Base-by-base conservation (phyloP, 805 yeast genomes). In the Jamesozyma spencerorum region DNA sequence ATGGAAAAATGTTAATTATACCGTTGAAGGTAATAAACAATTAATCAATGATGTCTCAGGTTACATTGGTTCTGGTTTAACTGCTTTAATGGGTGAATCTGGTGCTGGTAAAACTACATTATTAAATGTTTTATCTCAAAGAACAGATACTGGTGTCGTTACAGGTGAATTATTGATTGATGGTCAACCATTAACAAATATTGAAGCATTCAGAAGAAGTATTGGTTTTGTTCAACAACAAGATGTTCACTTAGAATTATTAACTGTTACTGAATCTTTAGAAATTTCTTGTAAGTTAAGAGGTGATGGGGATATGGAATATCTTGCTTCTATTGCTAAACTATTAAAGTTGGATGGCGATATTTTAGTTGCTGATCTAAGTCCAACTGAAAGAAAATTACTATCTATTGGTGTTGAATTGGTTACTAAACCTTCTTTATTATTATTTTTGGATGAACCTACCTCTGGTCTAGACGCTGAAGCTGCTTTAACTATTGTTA, bases 101-200 rank as follows among this genome's bases (percentile, higher is more conserved):
- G 82, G 82, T 46, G 81, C 81, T 18, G 82, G 81, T 52, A 76
- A 76, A 55, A 76, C 81, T 0, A 76, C 82, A 8, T 59, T 76
- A 40, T 62, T 76, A 46, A 75, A 76, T 52, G 70, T 69, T 34
- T 55, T 76, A 40, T 69, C 79, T 34, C 71, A 70, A 52, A 63
- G 81, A 53, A 62, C 68, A 32, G 71, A 69, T 31, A 65, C 66
- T 59, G 82, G 82, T 58, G 72, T 71, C 27, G 66, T 76, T 37
- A 68, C 78, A 22, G 81, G 81, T 47, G 74, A 71, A 32, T 71
- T 73, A 69, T 61, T 74, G 49, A 79, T 77, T 29, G 74, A 74
- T 54, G 81, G 80, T 38, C 55, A 60, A 28, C 65, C 70, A 22
- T 57, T 74, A 44, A 74, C 68, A 13, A 37, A 48, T 26, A 43